Conservation (phyloP, 768 basidiomycete species). For the Lenzites betulinus region DNA sequence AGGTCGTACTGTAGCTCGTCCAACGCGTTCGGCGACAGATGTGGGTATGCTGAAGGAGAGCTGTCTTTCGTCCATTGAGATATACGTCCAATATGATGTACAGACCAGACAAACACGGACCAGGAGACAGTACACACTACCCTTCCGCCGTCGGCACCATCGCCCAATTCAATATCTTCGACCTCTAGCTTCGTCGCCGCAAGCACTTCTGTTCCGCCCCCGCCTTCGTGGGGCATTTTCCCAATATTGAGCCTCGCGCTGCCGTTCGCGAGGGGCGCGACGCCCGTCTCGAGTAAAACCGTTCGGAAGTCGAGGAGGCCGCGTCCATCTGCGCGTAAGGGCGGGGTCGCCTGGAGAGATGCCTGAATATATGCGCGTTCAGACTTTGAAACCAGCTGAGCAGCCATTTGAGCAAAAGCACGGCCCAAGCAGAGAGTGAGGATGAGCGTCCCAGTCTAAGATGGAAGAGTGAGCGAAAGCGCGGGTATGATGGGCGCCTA, state of each 20-base stretch:
- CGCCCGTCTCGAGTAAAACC: slow-evolving; percentile 74
- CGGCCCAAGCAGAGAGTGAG: not conserved
- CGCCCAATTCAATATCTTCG: slow-evolving; percentile 50
- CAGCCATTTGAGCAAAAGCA: slow-evolving; percentile 21
- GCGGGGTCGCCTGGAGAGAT: slow-evolving; percentile 57
- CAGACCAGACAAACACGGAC: slow-evolving; percentile 48
- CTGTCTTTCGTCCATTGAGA: slow-evolving; percentile 48
- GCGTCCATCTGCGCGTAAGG: slow-evolving; percentile 81
- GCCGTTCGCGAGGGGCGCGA: slow-evolving; percentile 82
- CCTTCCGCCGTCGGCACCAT: slow-evolving; percentile 57
- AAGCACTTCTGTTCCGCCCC: slow-evolving; percentile 74
- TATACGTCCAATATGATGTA: not conserved
- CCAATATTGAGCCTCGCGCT: slow-evolving; percentile 80
- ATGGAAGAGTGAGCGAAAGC: not conserved
- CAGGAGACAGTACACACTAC: slow-evolving; percentile 74
- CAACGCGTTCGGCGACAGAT: slow-evolving; percentile 58
- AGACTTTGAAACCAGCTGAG: slow-evolving; percentile 61
- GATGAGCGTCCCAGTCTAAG: not conserved
- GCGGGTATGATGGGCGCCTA: not conserved
- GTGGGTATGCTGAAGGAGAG: slow-evolving; percentile 80
- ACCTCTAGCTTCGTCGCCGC: slow-evolving; percentile 84
- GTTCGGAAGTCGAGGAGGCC: slow-evolving; percentile 63
- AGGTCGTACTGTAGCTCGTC: slow-evolving; percentile 82
- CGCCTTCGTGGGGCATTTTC: slow-evolving; percentile 49
- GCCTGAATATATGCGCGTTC: slow-evolving; percentile 77